Conservation (phyloP, 495 filamentous ascomycete species). For the Cladorrhinum samala region DNA sequence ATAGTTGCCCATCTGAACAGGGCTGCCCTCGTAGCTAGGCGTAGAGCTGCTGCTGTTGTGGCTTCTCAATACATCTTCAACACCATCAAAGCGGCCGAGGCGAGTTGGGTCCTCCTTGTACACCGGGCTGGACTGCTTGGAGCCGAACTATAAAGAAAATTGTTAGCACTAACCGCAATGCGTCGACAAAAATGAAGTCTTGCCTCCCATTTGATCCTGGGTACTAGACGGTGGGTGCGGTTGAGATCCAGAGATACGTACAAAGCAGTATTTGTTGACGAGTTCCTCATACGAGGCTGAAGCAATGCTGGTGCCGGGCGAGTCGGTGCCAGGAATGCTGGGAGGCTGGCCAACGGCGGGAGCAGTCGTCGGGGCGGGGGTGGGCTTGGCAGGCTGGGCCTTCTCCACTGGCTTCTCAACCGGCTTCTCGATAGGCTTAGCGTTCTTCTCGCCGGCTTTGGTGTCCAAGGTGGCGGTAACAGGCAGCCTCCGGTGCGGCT, state of each 20-base stretch:
- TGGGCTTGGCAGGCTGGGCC: constrained; percentile 5
- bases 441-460: background rate
- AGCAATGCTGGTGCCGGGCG: constrained; percentile 49
- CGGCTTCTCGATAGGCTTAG: background rate
- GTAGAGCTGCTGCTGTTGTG: constrained; percentile 20
- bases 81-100: constrained; percentile 28
- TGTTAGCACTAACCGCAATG: constrained; percentile 15
- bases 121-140: constrained; percentile 37
- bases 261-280: constrained; percentile 97
- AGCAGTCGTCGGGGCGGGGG: constrained; percentile 5
- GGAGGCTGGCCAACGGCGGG: constrained; percentile 11
- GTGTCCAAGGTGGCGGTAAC: background rate
- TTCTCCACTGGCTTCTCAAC: background rate
- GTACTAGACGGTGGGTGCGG: constrained; percentile 16
- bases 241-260: constrained; percentile 54
- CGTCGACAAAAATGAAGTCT: constrained; percentile 9
- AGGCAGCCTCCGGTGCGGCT: constrained; percentile 33
- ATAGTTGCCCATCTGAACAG: constrained; percentile 27
- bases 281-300: constrained; percentile 89
- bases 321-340: constrained; percentile 25
- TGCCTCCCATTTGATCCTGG: constrained; percentile 23
- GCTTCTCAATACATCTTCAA: constrained; percentile 16
- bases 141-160: constrained; percentile 32
- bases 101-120: constrained; percentile 28
- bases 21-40: constrained; percentile 34